phyloP scores from a whole-genome alignment of 768 basidiomycete species.

The Kwoniella mangroviensis region DNA sequence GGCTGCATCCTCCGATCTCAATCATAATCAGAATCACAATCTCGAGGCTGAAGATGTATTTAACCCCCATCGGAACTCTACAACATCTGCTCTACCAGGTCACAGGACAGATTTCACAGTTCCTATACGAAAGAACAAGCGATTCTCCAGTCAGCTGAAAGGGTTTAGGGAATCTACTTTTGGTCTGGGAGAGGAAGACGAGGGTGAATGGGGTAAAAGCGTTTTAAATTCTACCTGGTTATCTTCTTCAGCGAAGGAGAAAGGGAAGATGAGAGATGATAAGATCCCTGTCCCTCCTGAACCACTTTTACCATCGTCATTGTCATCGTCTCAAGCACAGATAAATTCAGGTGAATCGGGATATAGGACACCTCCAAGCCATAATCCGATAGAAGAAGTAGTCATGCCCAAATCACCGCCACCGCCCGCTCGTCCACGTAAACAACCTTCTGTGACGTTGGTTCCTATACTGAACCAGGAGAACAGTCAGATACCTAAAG shows the following conservation, averaged over 20 bases:
- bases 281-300: slow-evolving; percentile 13
- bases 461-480: background rate
- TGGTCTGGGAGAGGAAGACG: slow-evolving; percentile 17
- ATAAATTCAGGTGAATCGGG: background rate
- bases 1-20: background rate
- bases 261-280: background rate
- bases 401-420: slow-evolving; percentile 20
- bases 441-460: background rate
- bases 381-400: background rate
- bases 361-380: background rate
- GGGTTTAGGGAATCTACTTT: slow-evolving; percentile 34
- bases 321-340: no score
- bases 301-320: background rate
- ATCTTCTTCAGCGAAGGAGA: background rate
- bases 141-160: slow-evolving; percentile 39
- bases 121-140: slow-evolving; percentile 2
- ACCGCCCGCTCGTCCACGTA: slow-evolving; percentile 18
- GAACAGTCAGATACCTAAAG: no score
- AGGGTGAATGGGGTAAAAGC: slow-evolving; percentile 22
- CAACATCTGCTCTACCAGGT: no score
- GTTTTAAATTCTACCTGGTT: slow-evolving; percentile 17
- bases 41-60: background rate
- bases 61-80: background rate
- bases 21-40: background rate
- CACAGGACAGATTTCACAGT: background rate